phyloP scores from a whole-genome alignment of 2,329 filamentous ascomycete species.

The Didymella pomorum region DNA sequence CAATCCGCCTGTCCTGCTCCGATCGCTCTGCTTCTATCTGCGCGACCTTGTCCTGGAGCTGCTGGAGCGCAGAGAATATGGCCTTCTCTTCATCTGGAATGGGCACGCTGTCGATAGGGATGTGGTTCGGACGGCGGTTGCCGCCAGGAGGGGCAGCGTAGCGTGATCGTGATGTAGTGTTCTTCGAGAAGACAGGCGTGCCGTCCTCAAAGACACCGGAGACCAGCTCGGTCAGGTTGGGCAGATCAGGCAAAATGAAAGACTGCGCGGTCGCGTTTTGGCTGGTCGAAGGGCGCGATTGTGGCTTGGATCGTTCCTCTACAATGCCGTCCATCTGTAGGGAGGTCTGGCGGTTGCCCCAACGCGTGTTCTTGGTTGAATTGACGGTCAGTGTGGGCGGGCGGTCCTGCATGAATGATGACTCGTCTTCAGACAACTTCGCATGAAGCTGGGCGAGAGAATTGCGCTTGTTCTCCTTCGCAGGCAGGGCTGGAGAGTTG shows the following conservation, averaged over 20 bases:
- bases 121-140: slow-evolving; percentile 48
- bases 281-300: slow-evolving; percentile 52
- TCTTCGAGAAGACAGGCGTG: slow-evolving; percentile 64
- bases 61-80: slow-evolving; percentile 66
- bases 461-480: slow-evolving; percentile 53
- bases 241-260: slow-evolving; percentile 67
- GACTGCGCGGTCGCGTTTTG: slow-evolving; percentile 64
- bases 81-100: slow-evolving; percentile 70
- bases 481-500: slow-evolving; percentile 44
- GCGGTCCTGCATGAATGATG: slow-evolving; percentile 61
- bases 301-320: slow-evolving; percentile 33
- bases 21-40: slow-evolving; percentile 65
- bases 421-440: slow-evolving; percentile 61
- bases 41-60: slow-evolving; percentile 65
- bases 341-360: slow-evolving; percentile 58
- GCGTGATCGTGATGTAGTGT: slow-evolving; percentile 60
- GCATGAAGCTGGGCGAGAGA: slow-evolving; percentile 65
- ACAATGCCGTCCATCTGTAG: slow-evolving; percentile 44
- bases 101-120: slow-evolving; percentile 62
- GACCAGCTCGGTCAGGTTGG: slow-evolving; percentile 68
- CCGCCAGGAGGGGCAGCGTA: slow-evolving; percentile 58
- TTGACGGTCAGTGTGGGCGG: slow-evolving; percentile 54
- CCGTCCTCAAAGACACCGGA: slow-evolving; percentile 66
- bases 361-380: slow-evolving; percentile 62
- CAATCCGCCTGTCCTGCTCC: slow-evolving; percentile 58